Evolutionary conservation across 139 green algal species (phyloP).

Genomic region (Chlorella sp.): DNA sequence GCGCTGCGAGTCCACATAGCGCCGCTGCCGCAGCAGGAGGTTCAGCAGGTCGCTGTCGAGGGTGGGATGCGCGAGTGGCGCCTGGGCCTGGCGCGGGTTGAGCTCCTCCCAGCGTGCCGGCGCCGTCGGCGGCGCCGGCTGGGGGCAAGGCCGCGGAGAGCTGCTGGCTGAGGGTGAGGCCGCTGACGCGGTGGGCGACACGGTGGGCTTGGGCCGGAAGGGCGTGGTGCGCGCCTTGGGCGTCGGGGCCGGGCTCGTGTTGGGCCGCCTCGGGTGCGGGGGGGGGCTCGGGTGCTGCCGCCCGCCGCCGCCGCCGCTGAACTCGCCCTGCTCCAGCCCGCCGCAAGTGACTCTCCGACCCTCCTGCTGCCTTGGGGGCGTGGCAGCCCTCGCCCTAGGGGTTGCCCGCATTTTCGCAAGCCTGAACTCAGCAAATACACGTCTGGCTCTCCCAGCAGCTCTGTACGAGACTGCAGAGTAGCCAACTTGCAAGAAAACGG

Average conservation of each 20-base stretch:
- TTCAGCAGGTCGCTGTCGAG: constrained; percentile 5
- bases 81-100: background rate
- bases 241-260: too few species aligned
- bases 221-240: background rate
- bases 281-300: background rate
- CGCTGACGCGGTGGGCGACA: background rate
- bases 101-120: background rate
- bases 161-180: background rate
- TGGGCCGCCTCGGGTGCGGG: background rate
- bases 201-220: background rate
- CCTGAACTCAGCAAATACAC: too few species aligned
- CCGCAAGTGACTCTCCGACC: background rate
- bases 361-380: background rate
- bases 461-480: background rate
- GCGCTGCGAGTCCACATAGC: constrained; percentile 2
- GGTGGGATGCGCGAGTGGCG: background rate
- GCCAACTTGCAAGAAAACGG: too few species aligned
- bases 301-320: background rate
- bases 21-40: constrained; percentile 9
- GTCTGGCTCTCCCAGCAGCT: background rate
- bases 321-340: too few species aligned
- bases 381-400: too few species aligned
- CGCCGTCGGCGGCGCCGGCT: background rate
- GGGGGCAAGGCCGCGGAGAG: background rate
- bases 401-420: too few species aligned